phyloP scores from a whole-genome alignment of 108 stramenopile genomes.

The Fragilaria crotonensis region DNA sequence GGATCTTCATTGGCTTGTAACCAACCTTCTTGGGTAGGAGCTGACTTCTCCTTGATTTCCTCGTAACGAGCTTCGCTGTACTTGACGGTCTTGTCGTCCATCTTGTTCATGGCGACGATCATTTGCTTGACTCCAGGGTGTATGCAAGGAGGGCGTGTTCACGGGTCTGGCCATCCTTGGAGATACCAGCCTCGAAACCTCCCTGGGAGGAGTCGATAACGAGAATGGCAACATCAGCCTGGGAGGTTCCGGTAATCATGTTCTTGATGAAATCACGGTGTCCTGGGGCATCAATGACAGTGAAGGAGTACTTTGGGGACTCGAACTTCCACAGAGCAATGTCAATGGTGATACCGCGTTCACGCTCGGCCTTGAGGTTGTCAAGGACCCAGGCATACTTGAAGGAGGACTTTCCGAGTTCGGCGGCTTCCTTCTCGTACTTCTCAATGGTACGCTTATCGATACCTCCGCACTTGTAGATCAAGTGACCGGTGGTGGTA shows the following conservation, averaged over 20 bases:
- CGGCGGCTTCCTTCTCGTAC: constrained; percentile 93
- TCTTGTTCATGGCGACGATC: constrained; percentile 95
- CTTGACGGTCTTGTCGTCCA: constrained; percentile 88
- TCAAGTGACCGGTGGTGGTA: constrained; percentile 91
- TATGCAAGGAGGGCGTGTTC: constrained; percentile 92
- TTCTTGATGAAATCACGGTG: constrained; percentile 77
- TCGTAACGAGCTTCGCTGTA: constrained; percentile 85
- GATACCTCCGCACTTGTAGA: constrained; percentile 86
- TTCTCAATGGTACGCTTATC: constrained; percentile 94
- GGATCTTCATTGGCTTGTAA: constrained; percentile 81
- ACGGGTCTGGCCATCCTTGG: constrained; percentile 87
- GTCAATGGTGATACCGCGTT: constrained; percentile 93
- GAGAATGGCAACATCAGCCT: constrained; percentile 91
- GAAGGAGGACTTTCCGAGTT: constrained; percentile 90
- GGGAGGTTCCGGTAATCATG: constrained; percentile 95
- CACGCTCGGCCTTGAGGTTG: constrained; percentile 92
- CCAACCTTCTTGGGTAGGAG: constrained; percentile 52
- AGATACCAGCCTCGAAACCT: constrained; percentile 85
- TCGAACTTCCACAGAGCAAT: constrained; percentile 92
- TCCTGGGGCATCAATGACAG: constrained; percentile 93
- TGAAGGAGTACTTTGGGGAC: constrained; percentile 80
- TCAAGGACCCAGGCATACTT: constrained; percentile 96
- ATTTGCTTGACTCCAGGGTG: constrained; percentile 94
- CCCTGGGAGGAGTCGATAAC: constrained; percentile 77
- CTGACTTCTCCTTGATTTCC: constrained; percentile 79